Evolutionary conservation across 331 rosid genomes (phyloP).

Genomic region (Erythrophleum ivorense): DNA sequence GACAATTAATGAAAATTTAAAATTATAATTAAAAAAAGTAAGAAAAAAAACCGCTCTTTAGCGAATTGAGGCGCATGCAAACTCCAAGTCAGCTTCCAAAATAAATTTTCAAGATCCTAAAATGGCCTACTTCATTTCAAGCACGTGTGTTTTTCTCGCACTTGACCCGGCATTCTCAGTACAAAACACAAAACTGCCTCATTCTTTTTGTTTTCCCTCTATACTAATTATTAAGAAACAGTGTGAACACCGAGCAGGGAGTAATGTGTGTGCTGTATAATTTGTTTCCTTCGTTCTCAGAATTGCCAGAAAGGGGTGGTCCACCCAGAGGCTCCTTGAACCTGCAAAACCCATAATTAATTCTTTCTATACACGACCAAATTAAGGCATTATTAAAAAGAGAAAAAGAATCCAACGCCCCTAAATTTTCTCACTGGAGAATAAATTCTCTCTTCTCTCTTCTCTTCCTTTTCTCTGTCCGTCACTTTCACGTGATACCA

Average conservation of each 20-base stretch:
- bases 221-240: no score
- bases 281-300: not conserved
- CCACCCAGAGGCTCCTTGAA: not conserved
- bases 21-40: no score
- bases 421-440: not conserved
- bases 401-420: not conserved
- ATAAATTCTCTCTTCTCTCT: not conserved
- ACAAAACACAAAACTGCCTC: not conserved
- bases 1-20: not conserved
- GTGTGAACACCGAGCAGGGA: not conserved
- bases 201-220: not conserved
- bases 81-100: not conserved
- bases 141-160: no score
- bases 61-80: not conserved
- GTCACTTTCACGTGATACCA: not conserved
- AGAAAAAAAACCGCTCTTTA: no score
- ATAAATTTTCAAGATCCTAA: not conserved
- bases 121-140: not conserved
- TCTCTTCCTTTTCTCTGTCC: no score
- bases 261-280: not conserved
- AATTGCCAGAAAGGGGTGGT: not conserved
- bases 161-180: not conserved
- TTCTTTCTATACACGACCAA: not conserved
- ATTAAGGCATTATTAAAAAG: not conserved
- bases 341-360: not conserved